phyloP scores from a whole-genome alignment of 352 stramenopile species.

The Phytophthora uliginosa region DNA sequence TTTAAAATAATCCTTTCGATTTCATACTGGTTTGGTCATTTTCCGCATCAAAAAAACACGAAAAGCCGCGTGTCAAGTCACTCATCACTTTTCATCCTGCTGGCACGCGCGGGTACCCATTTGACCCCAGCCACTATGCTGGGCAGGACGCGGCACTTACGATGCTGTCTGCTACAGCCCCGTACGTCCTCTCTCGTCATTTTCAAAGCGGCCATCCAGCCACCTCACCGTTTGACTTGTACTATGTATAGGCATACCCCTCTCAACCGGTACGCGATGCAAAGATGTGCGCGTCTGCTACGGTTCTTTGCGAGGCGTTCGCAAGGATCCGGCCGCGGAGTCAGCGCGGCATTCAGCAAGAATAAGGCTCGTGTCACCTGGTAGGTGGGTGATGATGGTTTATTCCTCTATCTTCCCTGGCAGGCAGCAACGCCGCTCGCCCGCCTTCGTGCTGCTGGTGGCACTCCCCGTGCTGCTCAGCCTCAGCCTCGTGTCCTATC shows the following conservation, averaged over 20 bases:
- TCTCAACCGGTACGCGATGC: not conserved
- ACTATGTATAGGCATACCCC: not conserved
- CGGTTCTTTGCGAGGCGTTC: not conserved
- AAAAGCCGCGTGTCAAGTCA: slow-evolving; percentile 4
- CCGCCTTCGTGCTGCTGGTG: slow-evolving; percentile 33
- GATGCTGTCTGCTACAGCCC: not conserved
- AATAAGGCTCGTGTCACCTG: slow-evolving; percentile 3
- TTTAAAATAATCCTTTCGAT: no score
- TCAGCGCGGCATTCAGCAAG: slow-evolving; percentile 3
- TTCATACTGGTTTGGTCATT: no score
- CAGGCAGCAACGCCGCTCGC: slow-evolving; percentile 34
- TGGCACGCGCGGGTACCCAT: not conserved
- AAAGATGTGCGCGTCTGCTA: not conserved
- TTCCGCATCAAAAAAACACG: slow-evolving; percentile 2
- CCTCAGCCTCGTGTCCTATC: slow-evolving; percentile 52
- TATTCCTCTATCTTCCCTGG: slow-evolving; percentile 41
- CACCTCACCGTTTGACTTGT: not conserved
- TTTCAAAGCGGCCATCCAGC: no score
- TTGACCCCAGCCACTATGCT: not conserved
- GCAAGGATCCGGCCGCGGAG: not conserved
- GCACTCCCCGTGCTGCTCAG: slow-evolving; percentile 46
- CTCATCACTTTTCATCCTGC: slow-evolving; percentile 6
- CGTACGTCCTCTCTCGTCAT: not conserved
- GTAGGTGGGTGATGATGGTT: slow-evolving; percentile 52
- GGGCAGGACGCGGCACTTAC: not conserved